Base-by-base conservation (phyloP, 2,329 filamentous ascomycete genomes). In the Microcyclospora pomicola region DNA sequence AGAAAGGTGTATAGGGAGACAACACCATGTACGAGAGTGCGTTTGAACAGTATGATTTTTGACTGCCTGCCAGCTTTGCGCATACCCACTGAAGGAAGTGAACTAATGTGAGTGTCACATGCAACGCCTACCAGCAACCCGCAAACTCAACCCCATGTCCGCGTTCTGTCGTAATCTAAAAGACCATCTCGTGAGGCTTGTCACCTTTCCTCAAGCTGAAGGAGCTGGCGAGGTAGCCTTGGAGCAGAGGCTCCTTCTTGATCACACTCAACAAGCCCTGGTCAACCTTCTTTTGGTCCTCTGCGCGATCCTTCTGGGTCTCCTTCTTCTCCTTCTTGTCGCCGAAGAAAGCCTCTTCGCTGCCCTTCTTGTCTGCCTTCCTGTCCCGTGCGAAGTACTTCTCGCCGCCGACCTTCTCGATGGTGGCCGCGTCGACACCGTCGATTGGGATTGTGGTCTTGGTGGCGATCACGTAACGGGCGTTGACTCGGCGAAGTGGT, bases 101-200 rank as follows among this genome's bases (percentile, higher is more conserved):
- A 7, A 24, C 19, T 24, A 24, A 24, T 24, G 19, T 24, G 19
- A 24, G 4, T 24, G 5, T 24, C 19, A 24, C 19, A 24, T 24
- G 19, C 19, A 24, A 24, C 19, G 19, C 19, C 19, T 24, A 7
- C 19, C 19, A 24, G 19, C 19, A 24, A 24, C 19, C 19, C 19
- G 19, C 19, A 24, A 24, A 24, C 19, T 24, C 19, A 24, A 24
- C 19, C 19, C 19, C 19, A 24, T 24, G 19, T 7, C 19, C 19
- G 7, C 19, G 19, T 24, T 24, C 19, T 24, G 19, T 24, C 19
- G 19, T 24, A 5, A 24, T 77, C 71, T 95, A 98, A 79, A 88
- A 98, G 72, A 84, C 83, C 91, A 98, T 96, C 80, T 93, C 84
- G 74, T 98, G 91, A 71, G 91, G 91, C 81, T 88, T 87, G 77